Conservation (phyloP, 805 yeast species). For the Pichia cephalocereana region DNA sequence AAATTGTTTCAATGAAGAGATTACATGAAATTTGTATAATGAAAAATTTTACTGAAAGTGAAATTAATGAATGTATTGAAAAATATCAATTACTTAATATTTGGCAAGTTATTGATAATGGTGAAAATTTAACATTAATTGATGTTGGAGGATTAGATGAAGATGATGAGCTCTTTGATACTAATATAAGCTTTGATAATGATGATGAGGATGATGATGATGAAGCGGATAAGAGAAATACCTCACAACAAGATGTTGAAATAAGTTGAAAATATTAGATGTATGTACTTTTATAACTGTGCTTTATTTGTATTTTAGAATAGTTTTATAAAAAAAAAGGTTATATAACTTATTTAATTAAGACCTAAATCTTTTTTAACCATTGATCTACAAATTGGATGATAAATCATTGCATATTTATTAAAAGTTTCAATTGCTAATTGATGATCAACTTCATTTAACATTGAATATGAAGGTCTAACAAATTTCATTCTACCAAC, state of each 20-base stretch:
- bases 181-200: neutral
- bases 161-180: constrained; percentile 3
- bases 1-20: constrained; percentile 33
- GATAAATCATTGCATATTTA: constrained; percentile 52
- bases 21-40: constrained; percentile 60
- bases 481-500: constrained; percentile 95
- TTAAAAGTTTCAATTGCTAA: constrained; percentile 61
- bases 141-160: constrained; percentile 32
- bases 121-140: constrained; percentile 51
- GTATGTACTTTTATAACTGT: neutral
- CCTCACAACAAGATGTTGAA: neutral
- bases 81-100: constrained; percentile 66
- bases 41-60: constrained; percentile 76
- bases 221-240: neutral
- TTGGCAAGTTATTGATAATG: constrained; percentile 70
- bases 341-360: neutral
- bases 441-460: constrained; percentile 53
- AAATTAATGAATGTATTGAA: constrained; percentile 63
- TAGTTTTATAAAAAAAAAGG: neutral
- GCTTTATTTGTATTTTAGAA: neutral
- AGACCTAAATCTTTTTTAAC: constrained; percentile 74
- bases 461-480: constrained; percentile 69
- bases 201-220: neutral
- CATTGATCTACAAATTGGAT: constrained; percentile 76
- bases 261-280: neutral